A percentile compares a stretch with the other conserved stretches of the same genome.
Conservation (phyloP, 1,139 yeast species). For the Nakaseomyces uthaithaninus region DNA sequence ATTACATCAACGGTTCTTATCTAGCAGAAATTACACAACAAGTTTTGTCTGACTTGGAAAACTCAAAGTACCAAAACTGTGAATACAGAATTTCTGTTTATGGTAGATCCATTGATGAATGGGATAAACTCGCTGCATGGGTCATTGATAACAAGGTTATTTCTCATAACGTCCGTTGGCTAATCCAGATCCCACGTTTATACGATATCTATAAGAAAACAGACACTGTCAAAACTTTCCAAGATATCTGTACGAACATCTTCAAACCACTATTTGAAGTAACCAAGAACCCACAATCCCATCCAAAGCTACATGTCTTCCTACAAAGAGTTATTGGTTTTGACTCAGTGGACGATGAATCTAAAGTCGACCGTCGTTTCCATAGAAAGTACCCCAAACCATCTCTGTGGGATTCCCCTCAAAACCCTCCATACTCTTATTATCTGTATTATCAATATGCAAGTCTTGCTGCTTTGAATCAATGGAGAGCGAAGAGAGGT, state of each 20-base stretch:
- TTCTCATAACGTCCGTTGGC: slow-evolving; percentile 94
- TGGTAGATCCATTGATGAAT: slow-evolving; percentile 82
- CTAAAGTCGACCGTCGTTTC: slow-evolving; percentile 75
- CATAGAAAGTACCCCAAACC: slow-evolving; percentile 81
- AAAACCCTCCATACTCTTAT: slow-evolving; percentile 96
- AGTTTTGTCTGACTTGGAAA: slow-evolving; percentile 87
- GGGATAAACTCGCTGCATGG: slow-evolving; percentile 96
- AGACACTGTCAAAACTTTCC: slow-evolving; percentile 62
- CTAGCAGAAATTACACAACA: slow-evolving; percentile 90
- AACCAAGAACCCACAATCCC: slow-evolving; percentile 68
- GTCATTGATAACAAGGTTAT: slow-evolving; percentile 84
- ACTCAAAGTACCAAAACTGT: slow-evolving; percentile 92
- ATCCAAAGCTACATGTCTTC: slow-evolving; percentile 83
- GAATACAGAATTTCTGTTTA: slow-evolving; percentile 92
- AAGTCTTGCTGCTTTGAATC: slow-evolving; percentile 76
- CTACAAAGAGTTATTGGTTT: slow-evolving; percentile 93
- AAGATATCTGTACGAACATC: slow-evolving; percentile 66
- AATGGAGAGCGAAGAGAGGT: slow-evolving; percentile 64
- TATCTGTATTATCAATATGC: slow-evolving; percentile 84
- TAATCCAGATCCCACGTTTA: slow-evolving; percentile 87
- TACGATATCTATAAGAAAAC: slow-evolving; percentile 82
- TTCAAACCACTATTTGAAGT: slow-evolving; percentile 93
- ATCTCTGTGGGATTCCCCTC: slow-evolving; percentile 61
- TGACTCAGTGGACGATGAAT: slow-evolving; percentile 97
- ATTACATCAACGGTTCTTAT: slow-evolving; percentile 78